Evolutionary conservation across 305 asterid species (phyloP).

Genomic region (Fraxinus platypoda): DNA sequence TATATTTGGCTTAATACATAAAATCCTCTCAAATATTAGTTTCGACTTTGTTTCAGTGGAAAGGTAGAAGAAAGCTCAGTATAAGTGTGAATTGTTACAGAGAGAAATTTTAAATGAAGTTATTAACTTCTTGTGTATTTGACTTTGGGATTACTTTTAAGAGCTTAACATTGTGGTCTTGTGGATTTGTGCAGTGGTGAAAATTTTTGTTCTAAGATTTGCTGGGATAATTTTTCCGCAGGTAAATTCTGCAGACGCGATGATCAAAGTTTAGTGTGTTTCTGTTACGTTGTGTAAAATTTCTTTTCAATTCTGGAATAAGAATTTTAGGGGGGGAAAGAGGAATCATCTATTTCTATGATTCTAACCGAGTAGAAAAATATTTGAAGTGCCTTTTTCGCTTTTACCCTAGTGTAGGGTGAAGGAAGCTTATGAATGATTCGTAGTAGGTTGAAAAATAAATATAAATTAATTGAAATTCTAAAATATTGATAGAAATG

Average conservation of each 20-base stretch:
- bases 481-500: background rate
- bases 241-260: background rate
- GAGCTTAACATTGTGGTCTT: constrained; percentile 7
- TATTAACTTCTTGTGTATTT: constrained; percentile 3
- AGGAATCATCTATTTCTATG: background rate
- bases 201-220: background rate
- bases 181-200: background rate
- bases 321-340: background rate
- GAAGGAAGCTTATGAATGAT: background rate
- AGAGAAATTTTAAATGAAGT: constrained; percentile 20
- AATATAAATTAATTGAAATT: background rate
- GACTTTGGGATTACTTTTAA: constrained; percentile 4
- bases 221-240: background rate
- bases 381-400: background rate
- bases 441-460: background rate
- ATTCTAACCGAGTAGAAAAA: background rate
- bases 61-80: constrained; percentile 14
- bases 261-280: background rate
- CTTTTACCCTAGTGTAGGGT: background rate
- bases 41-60: constrained; percentile 33
- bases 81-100: constrained; percentile 16
- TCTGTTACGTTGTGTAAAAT: background rate
- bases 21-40: constrained; percentile 20
- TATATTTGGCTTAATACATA: constrained; percentile 16
- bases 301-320: background rate